Evolutionary conservation across 2,329 filamentous ascomycete genomes (phyloP).

Genomic region (Pseudogymnoascus sp.): DNA sequence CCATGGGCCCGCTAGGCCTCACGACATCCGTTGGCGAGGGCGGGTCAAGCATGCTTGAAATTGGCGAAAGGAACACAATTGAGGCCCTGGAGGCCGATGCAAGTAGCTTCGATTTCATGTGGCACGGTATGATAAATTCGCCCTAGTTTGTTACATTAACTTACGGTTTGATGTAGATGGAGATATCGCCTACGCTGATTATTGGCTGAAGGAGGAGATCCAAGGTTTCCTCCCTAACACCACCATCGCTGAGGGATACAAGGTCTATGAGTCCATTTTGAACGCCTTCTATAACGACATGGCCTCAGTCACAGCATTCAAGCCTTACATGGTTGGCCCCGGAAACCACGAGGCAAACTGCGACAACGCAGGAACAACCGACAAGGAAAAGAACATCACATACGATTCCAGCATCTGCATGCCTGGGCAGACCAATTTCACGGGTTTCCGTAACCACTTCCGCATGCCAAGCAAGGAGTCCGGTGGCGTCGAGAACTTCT

Average conservation of each 20-base stretch:
- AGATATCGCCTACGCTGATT: slow-evolving; percentile 51
- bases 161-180: slow-evolving; percentile 5
- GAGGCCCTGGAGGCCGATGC: slow-evolving; percentile 8
- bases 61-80: slow-evolving; percentile 14
- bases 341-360: slow-evolving; percentile 54
- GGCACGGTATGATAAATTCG: slow-evolving; percentile 12
- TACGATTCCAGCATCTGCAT: slow-evolving; percentile 37
- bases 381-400: slow-evolving; percentile 33
- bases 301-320: slow-evolving; percentile 42
- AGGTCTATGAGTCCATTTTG: slow-evolving; percentile 47
- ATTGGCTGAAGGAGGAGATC: slow-evolving; percentile 34
- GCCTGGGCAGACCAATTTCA: slow-evolving; percentile 49
- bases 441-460: slow-evolving; percentile 49
- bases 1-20: slow-evolving; percentile 14
- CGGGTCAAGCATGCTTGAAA: slow-evolving; percentile 3
- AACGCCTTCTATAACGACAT: slow-evolving; percentile 51
- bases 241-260: slow-evolving; percentile 41
- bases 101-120: slow-evolving; percentile 14
- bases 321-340: slow-evolving; percentile 49
- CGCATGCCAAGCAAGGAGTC: slow-evolving; percentile 41
- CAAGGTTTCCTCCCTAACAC: slow-evolving; percentile 29
- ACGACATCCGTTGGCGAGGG: slow-evolving; percentile 11
- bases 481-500: slow-evolving; percentile 43
- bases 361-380: slow-evolving; percentile 18
- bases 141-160: not conserved